Evolutionary conservation across 1,139 yeast species (phyloP).

Genomic region (Lodderomyces theae): DNA sequence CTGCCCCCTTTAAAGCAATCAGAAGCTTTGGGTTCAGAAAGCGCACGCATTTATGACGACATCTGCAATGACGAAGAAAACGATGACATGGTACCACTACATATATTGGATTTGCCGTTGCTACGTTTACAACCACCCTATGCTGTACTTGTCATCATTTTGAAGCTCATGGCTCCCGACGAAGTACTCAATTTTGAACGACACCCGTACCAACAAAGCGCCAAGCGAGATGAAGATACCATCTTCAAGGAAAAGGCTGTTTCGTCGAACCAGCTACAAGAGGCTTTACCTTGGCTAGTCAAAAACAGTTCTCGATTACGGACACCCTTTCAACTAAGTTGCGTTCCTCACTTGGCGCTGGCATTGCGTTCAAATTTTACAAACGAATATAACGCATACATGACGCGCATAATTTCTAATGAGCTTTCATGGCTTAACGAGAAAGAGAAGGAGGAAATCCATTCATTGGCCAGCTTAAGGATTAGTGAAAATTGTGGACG

Average conservation of each 20-base stretch:
- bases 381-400: constrained; percentile 49
- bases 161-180: constrained; percentile 51
- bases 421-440: constrained; percentile 50
- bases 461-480: constrained; percentile 58
- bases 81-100: constrained; percentile 39
- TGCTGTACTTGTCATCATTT: constrained; percentile 40
- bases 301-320: constrained; percentile 33
- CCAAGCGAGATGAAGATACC: constrained; percentile 8
- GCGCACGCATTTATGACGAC: neutral
- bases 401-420: constrained; percentile 62
- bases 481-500: constrained; percentile 85
- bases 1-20: neutral
- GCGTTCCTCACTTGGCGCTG: constrained; percentile 25
- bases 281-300: constrained; percentile 42
- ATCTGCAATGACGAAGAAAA: constrained; percentile 19
- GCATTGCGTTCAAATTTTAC: constrained; percentile 20
- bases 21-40: too few relatives aligned
- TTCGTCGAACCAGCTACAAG: constrained; percentile 20
- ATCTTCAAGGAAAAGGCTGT: constrained; percentile 15
- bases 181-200: constrained; percentile 56
- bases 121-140: constrained; percentile 49
- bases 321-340: constrained; percentile 21
- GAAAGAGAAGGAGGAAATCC: constrained; percentile 29
- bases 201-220: constrained; percentile 1
- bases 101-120: constrained; percentile 66